Conservation (phyloP, 2,329 filamentous ascomycete species). For the Xylaria sp. region DNA sequence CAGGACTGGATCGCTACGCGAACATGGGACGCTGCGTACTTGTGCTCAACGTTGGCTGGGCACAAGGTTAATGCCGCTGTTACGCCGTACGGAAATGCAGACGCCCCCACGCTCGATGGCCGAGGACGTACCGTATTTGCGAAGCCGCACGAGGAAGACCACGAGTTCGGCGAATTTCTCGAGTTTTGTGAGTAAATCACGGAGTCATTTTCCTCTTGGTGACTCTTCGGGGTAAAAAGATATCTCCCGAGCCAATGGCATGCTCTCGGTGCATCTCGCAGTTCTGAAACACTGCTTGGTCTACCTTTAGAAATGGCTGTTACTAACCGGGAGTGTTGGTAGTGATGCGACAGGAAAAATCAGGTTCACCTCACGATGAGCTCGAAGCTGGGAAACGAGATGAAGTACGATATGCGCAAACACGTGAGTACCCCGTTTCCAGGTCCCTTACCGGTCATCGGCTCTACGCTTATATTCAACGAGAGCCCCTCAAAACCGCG, state of each 20-base stretch:
- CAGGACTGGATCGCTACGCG: slow-evolving; percentile 69
- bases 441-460: not conserved
- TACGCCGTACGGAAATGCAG: slow-evolving; percentile 75
- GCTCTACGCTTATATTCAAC: not conserved
- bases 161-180: slow-evolving; percentile 72
- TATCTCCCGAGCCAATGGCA: not conserved
- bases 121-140: slow-evolving; percentile 65
- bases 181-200: slow-evolving; percentile 52
- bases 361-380: slow-evolving; percentile 29
- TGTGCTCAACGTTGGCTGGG: slow-evolving; percentile 65
- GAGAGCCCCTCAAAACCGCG: slow-evolving; percentile 3
- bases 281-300: not conserved
- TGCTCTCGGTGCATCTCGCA: not conserved
- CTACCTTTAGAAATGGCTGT: not conserved
- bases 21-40: slow-evolving; percentile 71
- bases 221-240: not conserved
- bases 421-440: slow-evolving; percentile 62
- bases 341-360: slow-evolving; percentile 67
- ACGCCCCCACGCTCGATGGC: slow-evolving; percentile 60
- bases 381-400: slow-evolving; percentile 40
- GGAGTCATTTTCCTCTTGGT: not conserved
- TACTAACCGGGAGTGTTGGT: not conserved
- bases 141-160: slow-evolving; percentile 76
- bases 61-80: slow-evolving; percentile 78
- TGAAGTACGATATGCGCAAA: slow-evolving; percentile 79